These are phyloP conservation scores for Apiotrichum mycotoxinovorans DNA, from an alignment of 1,284 basidiomycete species.

Conservation along the genomic window DNA sequence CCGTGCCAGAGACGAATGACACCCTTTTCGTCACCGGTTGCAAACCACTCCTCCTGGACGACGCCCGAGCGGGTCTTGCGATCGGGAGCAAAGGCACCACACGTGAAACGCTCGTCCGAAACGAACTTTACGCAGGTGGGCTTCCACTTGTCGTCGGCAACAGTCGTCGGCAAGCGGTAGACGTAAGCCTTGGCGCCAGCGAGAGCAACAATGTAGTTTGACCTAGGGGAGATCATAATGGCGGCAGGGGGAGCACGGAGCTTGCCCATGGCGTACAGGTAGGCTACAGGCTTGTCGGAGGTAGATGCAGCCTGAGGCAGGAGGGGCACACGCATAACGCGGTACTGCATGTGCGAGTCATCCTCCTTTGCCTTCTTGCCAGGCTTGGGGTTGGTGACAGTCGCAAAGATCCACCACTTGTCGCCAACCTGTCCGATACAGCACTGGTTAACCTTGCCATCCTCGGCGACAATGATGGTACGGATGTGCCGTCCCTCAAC, in stretches of 20 bases:
- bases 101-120: conserved; percentile 60
- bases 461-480: conserved; percentile 62
- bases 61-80: conserved; percentile 16
- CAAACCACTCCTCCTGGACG: conserved; percentile 75
- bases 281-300: conserved; percentile 13
- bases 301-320: conserved; percentile 3
- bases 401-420: conserved; percentile 40
- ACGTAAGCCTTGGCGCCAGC: conserved; percentile 80
- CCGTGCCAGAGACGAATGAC: conserved; percentile 90
- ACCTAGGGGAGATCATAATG: conserved; percentile 66
- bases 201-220: conserved; percentile 72
- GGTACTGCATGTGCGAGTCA: conserved; percentile 21
- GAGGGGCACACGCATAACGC: conserved; percentile 26
- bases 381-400: conserved; percentile 23
- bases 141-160: conserved; percentile 24
- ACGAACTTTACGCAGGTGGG: conserved; percentile 74
- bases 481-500: conserved; percentile 77
- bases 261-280: conserved; percentile 28
- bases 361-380: conserved; percentile 18
- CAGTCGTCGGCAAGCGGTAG: conserved; percentile 54
- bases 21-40: conserved; percentile 84
- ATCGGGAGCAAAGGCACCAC: conserved; percentile 80
- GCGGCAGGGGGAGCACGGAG: conserved; percentile 31
- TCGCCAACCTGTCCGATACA: conserved; percentile 33
- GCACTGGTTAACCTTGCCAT: conserved; percentile 58